Evolutionary conservation across 208 protist species (phyloP).

Genomic region (Leishmania martiniquensis): DNA sequence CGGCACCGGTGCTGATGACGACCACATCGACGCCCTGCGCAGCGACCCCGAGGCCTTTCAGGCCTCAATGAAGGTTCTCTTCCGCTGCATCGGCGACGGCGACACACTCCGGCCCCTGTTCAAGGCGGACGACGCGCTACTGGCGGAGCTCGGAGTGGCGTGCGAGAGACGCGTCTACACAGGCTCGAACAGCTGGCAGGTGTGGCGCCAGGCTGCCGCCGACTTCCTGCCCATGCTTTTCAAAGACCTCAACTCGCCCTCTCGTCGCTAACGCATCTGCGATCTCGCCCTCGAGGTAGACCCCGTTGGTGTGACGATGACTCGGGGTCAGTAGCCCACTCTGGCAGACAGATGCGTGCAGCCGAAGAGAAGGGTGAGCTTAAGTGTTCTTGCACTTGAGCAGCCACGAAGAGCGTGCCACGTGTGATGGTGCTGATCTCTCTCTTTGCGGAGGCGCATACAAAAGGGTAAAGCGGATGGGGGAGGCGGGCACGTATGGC

Average conservation of each 20-base stretch:
- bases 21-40: constrained; percentile 30
- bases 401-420: too few relatives aligned
- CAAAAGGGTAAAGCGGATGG: neutral
- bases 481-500: neutral
- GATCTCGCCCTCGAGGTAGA: neutral
- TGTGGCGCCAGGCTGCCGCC: constrained; percentile 31
- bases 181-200: constrained; percentile 41
- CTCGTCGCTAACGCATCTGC: neutral
- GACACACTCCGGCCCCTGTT: constrained; percentile 12
- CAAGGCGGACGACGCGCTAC: constrained; percentile 28
- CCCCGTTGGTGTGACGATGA: neutral
- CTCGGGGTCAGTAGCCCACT: neutral
- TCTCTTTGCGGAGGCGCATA: neutral
- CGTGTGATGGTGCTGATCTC: neutral
- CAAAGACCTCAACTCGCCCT: neutral
- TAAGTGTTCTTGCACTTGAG: neutral
- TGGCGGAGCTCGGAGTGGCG: constrained; percentile 29
- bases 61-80: constrained; percentile 25
- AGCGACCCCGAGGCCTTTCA: constrained; percentile 16
- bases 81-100: constrained; percentile 27
- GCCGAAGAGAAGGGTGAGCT: neutral
- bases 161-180: constrained; percentile 31
- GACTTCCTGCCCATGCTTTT: constrained; percentile 38
- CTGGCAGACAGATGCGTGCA: neutral
- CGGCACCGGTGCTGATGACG: constrained; percentile 7